Base-by-base conservation (phyloP, 495 filamentous ascomycete genomes). In the Durotheca rogersii region DNA sequence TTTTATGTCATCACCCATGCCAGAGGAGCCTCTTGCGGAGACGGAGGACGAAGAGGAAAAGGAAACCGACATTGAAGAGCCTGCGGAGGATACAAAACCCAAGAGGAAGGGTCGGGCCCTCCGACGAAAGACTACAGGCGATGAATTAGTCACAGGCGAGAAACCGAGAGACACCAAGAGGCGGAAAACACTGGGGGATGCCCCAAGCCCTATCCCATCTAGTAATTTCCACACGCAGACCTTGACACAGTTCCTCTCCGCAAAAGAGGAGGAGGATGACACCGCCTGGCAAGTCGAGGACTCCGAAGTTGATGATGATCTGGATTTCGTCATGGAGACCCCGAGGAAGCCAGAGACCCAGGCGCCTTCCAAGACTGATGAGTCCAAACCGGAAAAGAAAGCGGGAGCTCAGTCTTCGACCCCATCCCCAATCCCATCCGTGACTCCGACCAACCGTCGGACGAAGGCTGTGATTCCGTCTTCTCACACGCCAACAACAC, bases 121-220 rank as follows among this genome's bases (percentile, higher is more conserved):
- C 29, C 57, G 59, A 18, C 62, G 62, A 31, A 62, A 40, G 36
- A 65, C 62, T 29, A 33, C 55, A 1, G 56, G 56, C 27, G 62
- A 65, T 21, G 52, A 50, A 50, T 16, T 55, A 23, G 17, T 36
- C 36, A 4, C 11, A 5, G 47, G 60, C 10, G 52, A 58, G 51
- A 58, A 53, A 29, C 44, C 47, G 7, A 53, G 46, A 19, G 19
- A 39, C 29, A 21, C 41, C 3, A 67, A 67, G 53, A 53, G 62
- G 30, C 68, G 75, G 16, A 78, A 72, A 65, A 77, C 74, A 7
- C 48, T 69, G 19, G 73, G 72, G 37, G 71, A 77, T 44, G 48
- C 52, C 4, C 61, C 62, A 2, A 35, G 7, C 18, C 51, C 67
- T 9, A 56, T 37, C 16, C 61, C 60, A 4, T 70, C 68, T 11